phyloP scores from a whole-genome alignment of 352 stramenopile species.

The Phytophthora macrochlamydospora region DNA sequence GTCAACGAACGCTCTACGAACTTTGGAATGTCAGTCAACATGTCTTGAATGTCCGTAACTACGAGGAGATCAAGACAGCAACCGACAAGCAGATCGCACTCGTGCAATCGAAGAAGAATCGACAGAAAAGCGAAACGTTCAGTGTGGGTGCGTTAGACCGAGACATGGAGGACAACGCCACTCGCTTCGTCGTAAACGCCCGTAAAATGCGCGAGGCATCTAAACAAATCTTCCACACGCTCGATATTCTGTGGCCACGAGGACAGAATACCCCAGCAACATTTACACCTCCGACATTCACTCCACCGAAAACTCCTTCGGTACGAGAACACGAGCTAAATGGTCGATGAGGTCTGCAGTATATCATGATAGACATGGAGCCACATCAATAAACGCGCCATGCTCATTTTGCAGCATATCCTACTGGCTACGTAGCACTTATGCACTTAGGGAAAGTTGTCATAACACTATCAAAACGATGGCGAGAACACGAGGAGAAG shows the following conservation, averaged over 20 bases:
- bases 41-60: conserved; percentile 46
- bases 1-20: conserved; percentile 56
- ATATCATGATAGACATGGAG: conserved; percentile 15
- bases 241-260: conserved; percentile 46
- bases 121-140: conserved; percentile 17
- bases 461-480: too few species aligned
- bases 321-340: conserved; percentile 2
- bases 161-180: conserved; percentile 53
- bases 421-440: background rate
- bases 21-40: conserved; percentile 68
- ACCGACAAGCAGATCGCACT: conserved; percentile 15
- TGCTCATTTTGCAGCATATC: conserved; percentile 13
- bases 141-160: conserved; percentile 45
- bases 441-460: too few species aligned
- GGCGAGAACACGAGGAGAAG: too few species aligned
- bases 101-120: conserved; percentile 20
- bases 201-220: conserved; percentile 39
- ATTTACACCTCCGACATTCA: conserved; percentile 40
- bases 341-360: background rate
- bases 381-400: conserved; percentile 12
- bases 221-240: conserved; percentile 43
- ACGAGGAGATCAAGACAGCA: conserved; percentile 34
- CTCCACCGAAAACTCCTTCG: conserved; percentile 20
- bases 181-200: conserved; percentile 45
- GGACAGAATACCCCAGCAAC: background rate